Base-by-base conservation (phyloP, 331 rosid species). In the Telfairia occidentalis region DNA sequence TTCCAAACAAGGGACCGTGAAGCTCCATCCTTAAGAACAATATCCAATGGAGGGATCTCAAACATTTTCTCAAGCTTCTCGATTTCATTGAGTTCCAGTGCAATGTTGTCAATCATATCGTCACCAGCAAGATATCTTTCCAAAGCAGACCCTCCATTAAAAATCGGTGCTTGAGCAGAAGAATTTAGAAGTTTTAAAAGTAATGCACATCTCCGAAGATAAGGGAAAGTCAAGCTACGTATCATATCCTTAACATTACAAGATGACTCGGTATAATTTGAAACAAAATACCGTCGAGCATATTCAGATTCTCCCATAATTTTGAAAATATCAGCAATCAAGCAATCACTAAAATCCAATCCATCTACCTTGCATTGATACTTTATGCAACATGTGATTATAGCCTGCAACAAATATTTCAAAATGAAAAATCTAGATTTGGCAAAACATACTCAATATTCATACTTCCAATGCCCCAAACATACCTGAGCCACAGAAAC, bases 401-500 rank as follows among this genome's bases (percentile, higher is more conserved):
- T 79, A 75, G 89, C 92, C 99, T 95, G 93, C 80, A 83, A 45
- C 53, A 72, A 55, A 75, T 81, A 64, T 73, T 73, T 38, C 48
- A 43, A 58, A 80, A 58, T 77, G 18, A 49, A 13, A 65, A 49
- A 42, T 57, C 65, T 7, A 37, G 30, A 70, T 75, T 37, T 9
- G 70, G 76, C 70, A 65, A 60, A 74, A 49, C 34, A 59, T 35
- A 78, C 50, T 65, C 28, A 80, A 28, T 61, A 26, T 65, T 48
- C 80, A 54, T 37, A 26, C 72, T 75, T 58, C 23, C 79, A 59
- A 40, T 16, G 61, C 65, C 23, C 65, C 74, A 38, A 29, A 80
- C 82, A 74, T 74, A 95, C 99, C 99, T 95, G 99, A 53, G 91
- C 83, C 78, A 92, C 82, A 77, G 96, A 80, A 76, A 95, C 97